Evolutionary conservation across 495 filamentous ascomycete species (phyloP).

Genomic region (Aspergillus leporis): DNA sequence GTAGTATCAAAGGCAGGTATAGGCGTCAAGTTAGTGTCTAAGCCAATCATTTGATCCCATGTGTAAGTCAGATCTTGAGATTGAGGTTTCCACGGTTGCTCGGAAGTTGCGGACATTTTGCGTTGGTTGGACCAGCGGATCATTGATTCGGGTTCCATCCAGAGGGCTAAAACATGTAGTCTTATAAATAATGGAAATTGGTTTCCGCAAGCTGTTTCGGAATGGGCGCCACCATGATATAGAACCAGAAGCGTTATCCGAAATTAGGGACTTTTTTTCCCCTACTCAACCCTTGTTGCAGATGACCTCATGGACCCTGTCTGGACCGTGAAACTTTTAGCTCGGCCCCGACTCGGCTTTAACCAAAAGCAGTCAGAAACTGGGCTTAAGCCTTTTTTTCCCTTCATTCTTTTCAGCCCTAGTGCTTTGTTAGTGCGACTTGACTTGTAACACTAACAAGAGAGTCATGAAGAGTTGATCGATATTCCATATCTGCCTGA

Average conservation of each 20-base stretch:
- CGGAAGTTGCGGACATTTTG: background rate
- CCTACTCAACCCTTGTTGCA: background rate
- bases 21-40: background rate
- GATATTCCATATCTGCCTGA: background rate
- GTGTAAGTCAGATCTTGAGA: background rate
- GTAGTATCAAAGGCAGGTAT: background rate
- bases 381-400: background rate
- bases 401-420: background rate
- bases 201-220: background rate
- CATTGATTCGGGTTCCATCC: background rate
- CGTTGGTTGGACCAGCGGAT: background rate
- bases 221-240: background rate
- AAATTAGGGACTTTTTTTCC: background rate
- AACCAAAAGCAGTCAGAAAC: background rate
- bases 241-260: background rate
- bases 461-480: background rate
- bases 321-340: background rate
- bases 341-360: conserved; percentile 1
- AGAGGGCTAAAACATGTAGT: background rate
- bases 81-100: background rate
- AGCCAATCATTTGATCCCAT: background rate
- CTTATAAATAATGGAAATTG: background rate
- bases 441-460: background rate
- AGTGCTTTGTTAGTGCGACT: background rate
- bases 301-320: background rate